Percentiles rank a stretch among this genome's conserved stretches.
Evolutionary conservation across 2,329 filamentous ascomycete genomes (phyloP).

Genomic region (Lasiodiplodia citricola): DNA sequence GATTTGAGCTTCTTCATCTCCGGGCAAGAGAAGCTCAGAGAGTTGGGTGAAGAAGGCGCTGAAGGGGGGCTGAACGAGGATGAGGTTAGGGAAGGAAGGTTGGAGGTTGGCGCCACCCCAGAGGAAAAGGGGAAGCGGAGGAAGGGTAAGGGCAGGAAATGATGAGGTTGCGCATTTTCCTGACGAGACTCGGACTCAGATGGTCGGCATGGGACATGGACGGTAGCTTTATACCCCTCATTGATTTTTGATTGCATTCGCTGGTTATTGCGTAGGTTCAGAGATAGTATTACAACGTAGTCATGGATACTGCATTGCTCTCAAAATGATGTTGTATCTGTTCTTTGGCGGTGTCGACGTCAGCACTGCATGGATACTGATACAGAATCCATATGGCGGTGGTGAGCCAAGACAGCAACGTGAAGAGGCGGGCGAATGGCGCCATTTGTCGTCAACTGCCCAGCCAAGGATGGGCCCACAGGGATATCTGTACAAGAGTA

Average conservation of each 20-base stretch:
- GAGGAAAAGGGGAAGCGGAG: slow-evolving; percentile 39
- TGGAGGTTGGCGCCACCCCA: slow-evolving; percentile 37
- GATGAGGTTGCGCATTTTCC: neutral
- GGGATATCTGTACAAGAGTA: neutral
- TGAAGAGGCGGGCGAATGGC: neutral
- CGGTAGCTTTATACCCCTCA: neutral
- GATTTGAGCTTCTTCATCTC: slow-evolving; percentile 89
- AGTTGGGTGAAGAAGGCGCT: slow-evolving; percentile 70
- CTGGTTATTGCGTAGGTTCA: neutral
- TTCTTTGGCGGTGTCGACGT: no score
- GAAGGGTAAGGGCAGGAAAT: slow-evolving; percentile 31
- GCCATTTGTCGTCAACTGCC: neutral
- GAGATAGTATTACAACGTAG: neutral
- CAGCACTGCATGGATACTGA: no score
- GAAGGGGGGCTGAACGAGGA: slow-evolving; percentile 68
- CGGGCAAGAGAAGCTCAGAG: slow-evolving; percentile 78
- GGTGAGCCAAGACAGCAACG: no score
- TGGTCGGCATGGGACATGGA: neutral
- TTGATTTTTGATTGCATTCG: neutral
- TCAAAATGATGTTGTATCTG: no score
- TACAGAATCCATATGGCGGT: no score
- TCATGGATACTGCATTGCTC: no score
- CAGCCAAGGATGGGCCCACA: neutral
- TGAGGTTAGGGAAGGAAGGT: slow-evolving; percentile 30
- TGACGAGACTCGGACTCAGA: neutral